Conservation (phyloP, 2,329 filamentous ascomycete genomes). For the Ophiostoma sp. region DNA sequence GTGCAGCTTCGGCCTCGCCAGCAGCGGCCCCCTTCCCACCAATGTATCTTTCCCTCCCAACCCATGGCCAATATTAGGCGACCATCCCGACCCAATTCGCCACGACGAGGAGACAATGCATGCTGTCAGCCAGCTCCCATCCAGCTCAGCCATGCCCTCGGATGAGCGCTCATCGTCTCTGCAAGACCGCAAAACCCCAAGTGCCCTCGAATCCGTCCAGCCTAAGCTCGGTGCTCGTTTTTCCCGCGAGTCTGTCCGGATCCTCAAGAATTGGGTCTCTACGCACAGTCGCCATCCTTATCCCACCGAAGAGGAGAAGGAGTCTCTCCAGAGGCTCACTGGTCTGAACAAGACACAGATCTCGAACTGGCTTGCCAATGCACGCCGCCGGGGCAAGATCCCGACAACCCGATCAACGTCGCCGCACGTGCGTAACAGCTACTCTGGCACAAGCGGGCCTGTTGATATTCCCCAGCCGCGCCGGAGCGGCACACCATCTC, state of each 20-base stretch:
- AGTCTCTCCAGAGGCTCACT: constrained; percentile 69
- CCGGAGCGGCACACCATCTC: constrained; percentile 45
- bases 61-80: constrained; percentile 43
- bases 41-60: constrained; percentile 41
- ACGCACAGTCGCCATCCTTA: constrained; percentile 79
- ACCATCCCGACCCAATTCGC: constrained; percentile 40
- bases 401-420: constrained; percentile 63
- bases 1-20: constrained; percentile 50
- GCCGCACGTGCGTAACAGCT: constrained; percentile 58
- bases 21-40: constrained; percentile 33
- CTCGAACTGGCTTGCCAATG: constrained; percentile 88
- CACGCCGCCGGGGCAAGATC: constrained; percentile 74
- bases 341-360: constrained; percentile 80
- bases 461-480: constrained; percentile 61
- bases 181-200: constrained; percentile 22
- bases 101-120: constrained; percentile 34
- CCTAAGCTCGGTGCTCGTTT: constrained; percentile 71
- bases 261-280: constrained; percentile 79
- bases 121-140: neutral
- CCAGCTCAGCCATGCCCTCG: neutral
- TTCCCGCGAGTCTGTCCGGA: constrained; percentile 70
- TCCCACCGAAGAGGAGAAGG: constrained; percentile 81
- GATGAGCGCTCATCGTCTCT: constrained; percentile 24
- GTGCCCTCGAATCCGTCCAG: constrained; percentile 31
- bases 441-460: constrained; percentile 38